These are phyloP conservation scores for Leccinum subgranulosum DNA, from an alignment of 768 basidiomycete species.

Conservation along the genomic window DNA sequence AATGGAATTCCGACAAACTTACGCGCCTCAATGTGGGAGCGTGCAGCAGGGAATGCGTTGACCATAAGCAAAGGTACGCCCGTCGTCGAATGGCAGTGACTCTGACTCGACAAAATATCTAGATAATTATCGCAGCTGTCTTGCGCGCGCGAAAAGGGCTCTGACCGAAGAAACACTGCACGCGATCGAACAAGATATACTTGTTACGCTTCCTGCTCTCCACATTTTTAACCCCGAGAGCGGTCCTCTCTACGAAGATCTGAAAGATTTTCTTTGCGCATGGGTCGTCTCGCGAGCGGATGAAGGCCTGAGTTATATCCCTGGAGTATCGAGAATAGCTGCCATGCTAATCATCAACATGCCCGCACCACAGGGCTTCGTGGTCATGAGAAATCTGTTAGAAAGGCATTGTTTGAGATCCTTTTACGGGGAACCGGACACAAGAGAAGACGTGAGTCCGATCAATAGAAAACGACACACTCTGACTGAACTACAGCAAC, in stretches of 20 bases:
- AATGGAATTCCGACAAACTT: constrained; percentile 80
- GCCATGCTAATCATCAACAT: constrained; percentile 88
- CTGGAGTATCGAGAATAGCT: constrained; percentile 69
- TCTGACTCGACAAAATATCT: not conserved
- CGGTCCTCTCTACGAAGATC: constrained; percentile 78
- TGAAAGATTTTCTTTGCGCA: constrained; percentile 81
- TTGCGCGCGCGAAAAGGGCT: constrained; percentile 71
- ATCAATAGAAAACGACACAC: constrained; percentile 13
- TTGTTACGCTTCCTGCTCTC: constrained; percentile 66
- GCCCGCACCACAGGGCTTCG: constrained; percentile 69
- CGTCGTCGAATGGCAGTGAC: not conserved
- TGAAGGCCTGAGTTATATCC: constrained; percentile 73
- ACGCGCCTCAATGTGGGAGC: constrained; percentile 79
- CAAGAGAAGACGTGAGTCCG: constrained; percentile 74
- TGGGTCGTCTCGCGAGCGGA: constrained; percentile 87
- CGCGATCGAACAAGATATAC: constrained; percentile 72
- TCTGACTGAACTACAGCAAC: constrained; percentile 25
- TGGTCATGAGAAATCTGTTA: constrained; percentile 81
- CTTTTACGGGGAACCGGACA: constrained; percentile 70
- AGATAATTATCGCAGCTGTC: constrained; percentile 70
- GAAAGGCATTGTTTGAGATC: constrained; percentile 82
- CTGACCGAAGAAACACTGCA: constrained; percentile 53
- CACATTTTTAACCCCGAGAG: constrained; percentile 76
- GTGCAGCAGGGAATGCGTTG: constrained; percentile 79
- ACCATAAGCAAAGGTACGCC: constrained; percentile 74